Conservation (phyloP, 352 stramenopile species). For the Globisporangium perplexum region DNA sequence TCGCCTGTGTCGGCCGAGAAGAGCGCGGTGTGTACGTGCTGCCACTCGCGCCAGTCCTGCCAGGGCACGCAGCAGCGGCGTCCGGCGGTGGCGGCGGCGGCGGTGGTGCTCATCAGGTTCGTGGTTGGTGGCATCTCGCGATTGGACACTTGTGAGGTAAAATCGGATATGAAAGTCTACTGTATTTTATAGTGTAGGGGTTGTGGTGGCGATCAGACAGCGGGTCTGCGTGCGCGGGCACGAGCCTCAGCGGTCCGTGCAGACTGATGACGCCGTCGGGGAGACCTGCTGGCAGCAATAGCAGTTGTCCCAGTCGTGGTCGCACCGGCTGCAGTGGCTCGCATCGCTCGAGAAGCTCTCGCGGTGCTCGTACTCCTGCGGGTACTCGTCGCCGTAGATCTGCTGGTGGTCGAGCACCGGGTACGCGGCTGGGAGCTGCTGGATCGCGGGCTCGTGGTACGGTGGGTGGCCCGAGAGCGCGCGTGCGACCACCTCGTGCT, state of each 20-base stretch:
- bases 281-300: slow-evolving; percentile 74
- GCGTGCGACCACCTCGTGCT: slow-evolving; percentile 13
- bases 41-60: slow-evolving; percentile 75
- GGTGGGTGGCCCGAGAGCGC: slow-evolving; percentile 8
- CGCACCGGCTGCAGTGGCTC: slow-evolving; percentile 65
- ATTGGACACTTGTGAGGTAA: background rate
- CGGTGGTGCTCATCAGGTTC: background rate
- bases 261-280: slow-evolving; percentile 54
- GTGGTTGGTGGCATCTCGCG: background rate
- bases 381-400: slow-evolving; percentile 1
- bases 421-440: slow-evolving; percentile 1
- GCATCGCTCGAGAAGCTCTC: slow-evolving; percentile 40
- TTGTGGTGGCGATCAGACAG: too few relatives aligned
- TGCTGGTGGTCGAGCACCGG: slow-evolving; percentile 3
- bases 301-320: slow-evolving; percentile 65
- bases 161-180: background rate
- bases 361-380: slow-evolving; percentile 14
- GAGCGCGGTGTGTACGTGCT: slow-evolving; percentile 49
- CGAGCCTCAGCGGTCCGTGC: slow-evolving; percentile 35
- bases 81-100: slow-evolving; percentile 28
- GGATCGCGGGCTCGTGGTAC: slow-evolving; percentile 4
- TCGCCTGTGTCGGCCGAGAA: slow-evolving; percentile 45
- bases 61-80: slow-evolving; percentile 46
- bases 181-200: background rate
- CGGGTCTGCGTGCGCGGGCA: too few relatives aligned